Base-by-base conservation (phyloP, 2,329 filamentous ascomycete genomes). In the Diplodia intermedia region DNA sequence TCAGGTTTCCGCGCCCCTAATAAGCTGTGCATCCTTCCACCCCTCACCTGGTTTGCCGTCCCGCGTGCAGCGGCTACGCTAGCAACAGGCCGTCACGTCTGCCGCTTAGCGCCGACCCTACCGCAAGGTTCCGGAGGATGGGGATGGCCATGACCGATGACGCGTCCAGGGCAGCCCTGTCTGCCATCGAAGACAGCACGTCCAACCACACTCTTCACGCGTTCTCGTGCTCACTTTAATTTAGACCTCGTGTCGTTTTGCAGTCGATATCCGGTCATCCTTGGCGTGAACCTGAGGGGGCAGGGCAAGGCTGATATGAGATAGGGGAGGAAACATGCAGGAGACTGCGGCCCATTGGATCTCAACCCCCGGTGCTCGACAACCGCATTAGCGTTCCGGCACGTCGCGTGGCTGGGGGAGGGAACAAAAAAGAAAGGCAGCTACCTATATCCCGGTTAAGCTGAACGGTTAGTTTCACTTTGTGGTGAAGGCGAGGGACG, bases 141-240 rank as follows among this genome's bases (percentile, higher is more conserved):
- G n/a, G 18, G 18, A 20, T 47, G 43, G 40, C 40, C 18, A 20
- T 47, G 36, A 38, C 9, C 43, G 56, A 60, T 60, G 56, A 60
- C 56, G 56, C 23, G 56, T 60, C 33, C 53, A 56, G 56, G 56
- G 36, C 38, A 47, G 56, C 36, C 55, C 55, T 57, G 33, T 43
- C 33, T 9, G 11, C 18, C 18, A 11, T 47, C 43, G 26, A 26
- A 4, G 3, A 26, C 26, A 26, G 26, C 26, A 43, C 40, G 5
- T 47, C 43, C 43, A 47, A 47, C 43, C 43, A 47, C 43, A 47
- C 4, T 9, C n/a, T 4, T 9, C 43, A 47, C 18, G 8, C 7
- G 18, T 47, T 47, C 9, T 47, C 43, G 43, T 47, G 8, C 14
- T 20, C 9, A 11, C 18, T 47, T 47, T 47, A 11, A 47, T 47